phyloP scores from a whole-genome alignment of 495 filamentous ascomycete species.

The Bathelium albidoporum region DNA sequence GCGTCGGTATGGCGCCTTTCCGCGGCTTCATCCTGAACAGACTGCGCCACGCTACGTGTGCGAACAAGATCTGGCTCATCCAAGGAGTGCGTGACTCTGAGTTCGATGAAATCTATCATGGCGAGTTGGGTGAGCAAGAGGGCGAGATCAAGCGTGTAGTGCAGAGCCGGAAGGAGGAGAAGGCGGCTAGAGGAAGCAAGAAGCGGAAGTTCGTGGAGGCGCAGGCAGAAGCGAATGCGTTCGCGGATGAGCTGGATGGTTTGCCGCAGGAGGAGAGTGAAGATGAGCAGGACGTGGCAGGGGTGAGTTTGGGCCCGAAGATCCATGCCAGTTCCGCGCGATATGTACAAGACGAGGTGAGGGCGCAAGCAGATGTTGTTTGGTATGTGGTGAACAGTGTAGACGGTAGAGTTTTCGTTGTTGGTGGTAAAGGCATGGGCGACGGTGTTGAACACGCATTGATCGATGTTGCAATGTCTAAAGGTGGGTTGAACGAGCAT shows the following conservation, averaged over 20 bases:
- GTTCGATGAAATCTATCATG: constrained; percentile 88
- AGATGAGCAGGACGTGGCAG: constrained; percentile 10
- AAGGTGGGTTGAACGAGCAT: constrained; percentile 37
- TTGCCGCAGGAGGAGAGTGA: constrained; percentile 7
- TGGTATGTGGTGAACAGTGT: constrained; percentile 93
- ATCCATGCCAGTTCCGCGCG: constrained; percentile 14
- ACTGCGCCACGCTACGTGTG: constrained; percentile 90
- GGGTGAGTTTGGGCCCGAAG: not conserved
- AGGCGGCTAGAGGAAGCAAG: not conserved
- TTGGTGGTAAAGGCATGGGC: constrained; percentile 91
- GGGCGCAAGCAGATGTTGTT: constrained; percentile 81
- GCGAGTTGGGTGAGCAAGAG: constrained; percentile 93
- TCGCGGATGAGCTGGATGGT: constrained; percentile 7
- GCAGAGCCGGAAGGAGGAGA: constrained; percentile 69
- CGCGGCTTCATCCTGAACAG: constrained; percentile 93
- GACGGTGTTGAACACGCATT: constrained; percentile 68
- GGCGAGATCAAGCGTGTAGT: constrained; percentile 88
- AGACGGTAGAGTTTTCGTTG: constrained; percentile 91
- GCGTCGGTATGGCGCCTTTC: constrained; percentile 94
- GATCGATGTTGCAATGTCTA: constrained; percentile 47
- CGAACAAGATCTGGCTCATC: constrained; percentile 98
- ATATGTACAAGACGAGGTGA: constrained; percentile 37
- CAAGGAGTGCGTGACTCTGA: constrained; percentile 91
- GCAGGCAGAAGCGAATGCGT: not conserved
- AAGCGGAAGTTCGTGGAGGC: not conserved